Conservation (phyloP, 2,329 filamentous ascomycete species). For the Xylariaceae sp. region DNA sequence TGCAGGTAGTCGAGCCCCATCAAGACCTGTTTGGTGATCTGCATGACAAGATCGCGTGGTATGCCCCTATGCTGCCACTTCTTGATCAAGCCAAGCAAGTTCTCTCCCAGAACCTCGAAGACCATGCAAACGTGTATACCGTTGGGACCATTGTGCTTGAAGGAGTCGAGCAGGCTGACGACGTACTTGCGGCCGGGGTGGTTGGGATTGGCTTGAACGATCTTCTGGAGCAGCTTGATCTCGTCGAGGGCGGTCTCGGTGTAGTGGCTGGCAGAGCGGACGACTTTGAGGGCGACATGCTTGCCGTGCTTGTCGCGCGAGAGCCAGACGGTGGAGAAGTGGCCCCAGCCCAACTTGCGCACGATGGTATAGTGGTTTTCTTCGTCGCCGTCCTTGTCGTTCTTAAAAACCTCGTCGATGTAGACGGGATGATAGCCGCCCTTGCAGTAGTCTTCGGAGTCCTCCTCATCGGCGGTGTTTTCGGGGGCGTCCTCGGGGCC, state of each 20-base stretch:
- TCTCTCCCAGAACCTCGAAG: constrained; percentile 95
- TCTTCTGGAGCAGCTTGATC: constrained; percentile 96
- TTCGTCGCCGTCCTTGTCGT: too few relatives aligned
- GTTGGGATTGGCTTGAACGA: constrained; percentile 89
- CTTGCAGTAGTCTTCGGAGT: constrained; percentile 99
- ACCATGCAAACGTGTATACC: constrained; percentile 99
- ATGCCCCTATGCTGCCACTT: constrained; percentile 97
- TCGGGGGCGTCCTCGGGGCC: constrained; percentile 81
- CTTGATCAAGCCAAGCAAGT: constrained; percentile 92
- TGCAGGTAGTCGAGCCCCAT: constrained; percentile 95
- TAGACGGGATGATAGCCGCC: constrained; percentile 95
- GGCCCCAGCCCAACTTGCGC: constrained; percentile 95
- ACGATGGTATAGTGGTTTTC: constrained; percentile 97
- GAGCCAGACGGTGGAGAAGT: constrained; percentile 95
- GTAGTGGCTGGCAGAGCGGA: constrained; percentile 95
- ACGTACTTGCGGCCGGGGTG: constrained; percentile 94
- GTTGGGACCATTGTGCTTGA: constrained; percentile 96
- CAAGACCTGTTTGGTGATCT: constrained; percentile 97
- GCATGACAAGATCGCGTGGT: constrained; percentile 92
- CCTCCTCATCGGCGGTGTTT: constrained; percentile 95
- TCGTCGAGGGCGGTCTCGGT: constrained; percentile 98
- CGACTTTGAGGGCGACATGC: constrained; percentile 96
- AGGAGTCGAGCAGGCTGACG: constrained; percentile 92
- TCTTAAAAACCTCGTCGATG: constrained; percentile 95
- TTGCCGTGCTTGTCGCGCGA: constrained; percentile 85